These are phyloP conservation scores for Quercus dentata DNA, from an alignment of 306 rosid species.

Conservation along the genomic window DNA sequence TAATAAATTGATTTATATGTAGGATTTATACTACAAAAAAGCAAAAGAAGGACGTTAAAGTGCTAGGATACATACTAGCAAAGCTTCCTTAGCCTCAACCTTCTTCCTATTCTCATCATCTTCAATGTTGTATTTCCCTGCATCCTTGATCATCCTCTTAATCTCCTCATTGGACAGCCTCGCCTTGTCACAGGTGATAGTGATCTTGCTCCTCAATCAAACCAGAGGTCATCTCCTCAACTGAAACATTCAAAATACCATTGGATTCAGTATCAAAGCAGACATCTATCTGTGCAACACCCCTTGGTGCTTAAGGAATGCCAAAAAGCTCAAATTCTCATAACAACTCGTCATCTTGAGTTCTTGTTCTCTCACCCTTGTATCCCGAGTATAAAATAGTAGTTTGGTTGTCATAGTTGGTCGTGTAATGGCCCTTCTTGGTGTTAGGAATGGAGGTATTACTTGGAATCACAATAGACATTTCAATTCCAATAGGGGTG, in stretches of 20 bases:
- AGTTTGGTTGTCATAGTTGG: constrained; percentile 15
- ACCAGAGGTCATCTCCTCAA: constrained; percentile 41
- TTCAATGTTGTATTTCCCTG: constrained; percentile 57
- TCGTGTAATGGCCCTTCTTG: not conserved
- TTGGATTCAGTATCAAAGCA: constrained; percentile 70
- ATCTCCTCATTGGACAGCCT: constrained; percentile 52
- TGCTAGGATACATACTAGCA: constrained; percentile 31
- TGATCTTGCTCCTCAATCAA: constrained; percentile 56
- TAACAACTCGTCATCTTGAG: constrained; percentile 53
- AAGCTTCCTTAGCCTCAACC: constrained; percentile 42
- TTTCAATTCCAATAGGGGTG: constrained; percentile 9
- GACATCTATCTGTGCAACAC: constrained; percentile 48
- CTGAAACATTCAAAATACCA: constrained; percentile 65
- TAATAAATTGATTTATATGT: constrained; percentile 14
- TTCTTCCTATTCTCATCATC: constrained; percentile 66
- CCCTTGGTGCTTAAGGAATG: constrained; percentile 58
- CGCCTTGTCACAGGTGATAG: constrained; percentile 52
- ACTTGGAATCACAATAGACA: constrained; percentile 23
- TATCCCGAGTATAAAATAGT: constrained; percentile 43
- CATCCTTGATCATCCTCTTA: constrained; percentile 58
- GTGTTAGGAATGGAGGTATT: constrained; percentile 16
- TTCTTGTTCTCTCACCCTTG: constrained; percentile 57
- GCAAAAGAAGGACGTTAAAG: constrained; percentile 97
- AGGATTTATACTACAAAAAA: constrained; percentile 94
- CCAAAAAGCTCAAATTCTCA: constrained; percentile 48